These are phyloP conservation scores for Solanum rostratum DNA, from an alignment of 257 asterid genomes.

Conservation along the genomic window DNA sequence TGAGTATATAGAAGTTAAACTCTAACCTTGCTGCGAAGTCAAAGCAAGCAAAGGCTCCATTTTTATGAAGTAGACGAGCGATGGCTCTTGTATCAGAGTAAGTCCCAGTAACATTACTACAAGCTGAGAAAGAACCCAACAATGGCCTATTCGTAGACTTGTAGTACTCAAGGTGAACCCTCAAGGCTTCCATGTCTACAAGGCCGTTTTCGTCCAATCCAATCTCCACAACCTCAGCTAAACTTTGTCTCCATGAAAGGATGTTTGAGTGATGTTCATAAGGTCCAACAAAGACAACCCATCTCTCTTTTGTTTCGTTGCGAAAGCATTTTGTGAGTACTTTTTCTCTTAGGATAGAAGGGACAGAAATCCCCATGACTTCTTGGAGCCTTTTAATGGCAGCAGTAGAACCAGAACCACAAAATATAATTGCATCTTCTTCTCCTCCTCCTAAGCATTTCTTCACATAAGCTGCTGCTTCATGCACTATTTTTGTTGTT, in stretches of 20 bases:
- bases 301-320: background rate
- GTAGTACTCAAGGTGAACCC: conserved; percentile 20
- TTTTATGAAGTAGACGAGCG: conserved; percentile 42
- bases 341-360: no score
- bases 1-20: background rate
- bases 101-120: conserved; percentile 72
- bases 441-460: no score
- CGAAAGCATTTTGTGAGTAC: no score
- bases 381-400: no score
- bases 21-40: conserved; percentile 60
- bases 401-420: no score
- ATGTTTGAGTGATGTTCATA: conserved; percentile 75
- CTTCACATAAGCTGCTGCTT: no score
- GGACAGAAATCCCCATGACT: no score
- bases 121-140: conserved; percentile 71
- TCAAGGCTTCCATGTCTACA: conserved; percentile 37
- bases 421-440: no score
- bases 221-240: conserved; percentile 71
- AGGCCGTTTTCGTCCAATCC: conserved; percentile 37
- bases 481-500: no score
- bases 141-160: conserved; percentile 25
- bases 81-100: conserved; percentile 30
- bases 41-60: conserved; percentile 59
- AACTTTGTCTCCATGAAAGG: conserved; percentile 66
- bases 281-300: conserved; percentile 64